Percentiles rank a stretch among this genome's conserved stretches.
phyloP scores from a whole-genome alignment of 306 rosid genomes.

The Castanospermum australe region DNA sequence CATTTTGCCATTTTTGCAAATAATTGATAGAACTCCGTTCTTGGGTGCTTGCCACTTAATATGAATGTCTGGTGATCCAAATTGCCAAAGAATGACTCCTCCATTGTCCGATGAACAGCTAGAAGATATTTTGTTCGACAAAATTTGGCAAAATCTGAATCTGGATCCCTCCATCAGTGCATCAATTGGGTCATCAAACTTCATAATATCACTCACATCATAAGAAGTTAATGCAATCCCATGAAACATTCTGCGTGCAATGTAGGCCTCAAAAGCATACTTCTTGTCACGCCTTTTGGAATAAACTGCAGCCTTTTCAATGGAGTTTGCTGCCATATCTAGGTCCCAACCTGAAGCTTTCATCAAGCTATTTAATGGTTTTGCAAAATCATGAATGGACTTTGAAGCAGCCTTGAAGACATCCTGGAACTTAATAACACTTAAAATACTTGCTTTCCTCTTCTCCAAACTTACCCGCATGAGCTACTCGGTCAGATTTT shows the following conservation, averaged over 20 bases:
- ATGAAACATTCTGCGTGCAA: constrained; percentile 63
- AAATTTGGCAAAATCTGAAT: constrained; percentile 71
- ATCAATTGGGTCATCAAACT: constrained; percentile 62
- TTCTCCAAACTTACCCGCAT: constrained; percentile 43
- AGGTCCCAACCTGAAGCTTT: constrained; percentile 90
- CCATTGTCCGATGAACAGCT: constrained; percentile 69
- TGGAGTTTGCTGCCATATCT: constrained; percentile 54
- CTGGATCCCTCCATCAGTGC: constrained; percentile 57
- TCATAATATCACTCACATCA: constrained; percentile 50
- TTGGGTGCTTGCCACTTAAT: constrained; percentile 67
- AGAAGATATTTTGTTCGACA: constrained; percentile 57
- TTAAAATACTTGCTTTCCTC: constrained; percentile 39
- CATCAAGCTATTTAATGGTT: constrained; percentile 74
- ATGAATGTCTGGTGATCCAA: constrained; percentile 63
- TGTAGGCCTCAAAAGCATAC: constrained; percentile 83
- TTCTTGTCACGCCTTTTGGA: constrained; percentile 74
- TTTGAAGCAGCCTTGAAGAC: constrained; percentile 51
- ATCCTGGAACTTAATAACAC: constrained; percentile 46
- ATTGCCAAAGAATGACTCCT: constrained; percentile 73
- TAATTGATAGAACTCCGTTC: constrained; percentile 75
- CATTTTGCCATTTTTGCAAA: constrained; percentile 82
- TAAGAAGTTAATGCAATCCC: constrained; percentile 31
- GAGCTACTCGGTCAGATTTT: constrained; percentile 41
- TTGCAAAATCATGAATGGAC: constrained; percentile 82
- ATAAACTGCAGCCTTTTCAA: constrained; percentile 55